Evolutionary conservation across 2,329 filamentous ascomycete genomes (phyloP), one percentile per base, ranked within the genome.

Genomic region (Pseudogymnoascus pannorum): DNA sequence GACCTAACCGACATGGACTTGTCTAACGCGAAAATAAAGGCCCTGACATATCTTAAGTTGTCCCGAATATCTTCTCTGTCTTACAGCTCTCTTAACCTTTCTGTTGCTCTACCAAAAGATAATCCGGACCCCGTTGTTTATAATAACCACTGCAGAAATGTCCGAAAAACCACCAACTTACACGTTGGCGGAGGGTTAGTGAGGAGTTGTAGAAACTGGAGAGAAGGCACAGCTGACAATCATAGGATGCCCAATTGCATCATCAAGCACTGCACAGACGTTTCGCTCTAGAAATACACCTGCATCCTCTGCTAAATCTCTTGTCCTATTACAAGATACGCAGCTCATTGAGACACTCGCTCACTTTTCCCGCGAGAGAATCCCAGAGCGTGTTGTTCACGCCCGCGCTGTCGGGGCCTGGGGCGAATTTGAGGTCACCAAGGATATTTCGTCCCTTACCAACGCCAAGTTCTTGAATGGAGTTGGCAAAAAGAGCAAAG

Each of bases 341-440:
- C 80, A 83, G 48, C 72, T 84, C 9, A 76, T 85, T 33, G 81
- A 85, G 65, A 77, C 78, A 0, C 72, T 85, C 1, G 77, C 82
- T 2, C 82, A 85, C 66, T 85, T 84, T 67, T 75, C 77, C n/a
- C 75, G 81, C 2, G 82, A 85, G 67, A 73, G 82, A 7, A 85
- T 85, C 60, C 82, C 82, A 0, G 83, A 85, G 66, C 40, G 69
- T 51, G 54, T 80, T 9, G 79, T 82, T n/a, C 78, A 82, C 64
- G 78, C 80, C 20, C 77, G 78, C 65, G 78, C 76, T 22, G 75
- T 73, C 26, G 78, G 80, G 29, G 81, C 81, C 0, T 81, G 76
- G 63, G 82, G 82, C 16, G 78, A 83, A 58, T 87, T 87, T 64
- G 82, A 86, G 69, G 78, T 81, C n/a, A 85, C 81, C 0, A 71